Evolutionary conservation across 306 rosid species (phyloP).

Genomic region (Oxytropis ochrocephala): DNA sequence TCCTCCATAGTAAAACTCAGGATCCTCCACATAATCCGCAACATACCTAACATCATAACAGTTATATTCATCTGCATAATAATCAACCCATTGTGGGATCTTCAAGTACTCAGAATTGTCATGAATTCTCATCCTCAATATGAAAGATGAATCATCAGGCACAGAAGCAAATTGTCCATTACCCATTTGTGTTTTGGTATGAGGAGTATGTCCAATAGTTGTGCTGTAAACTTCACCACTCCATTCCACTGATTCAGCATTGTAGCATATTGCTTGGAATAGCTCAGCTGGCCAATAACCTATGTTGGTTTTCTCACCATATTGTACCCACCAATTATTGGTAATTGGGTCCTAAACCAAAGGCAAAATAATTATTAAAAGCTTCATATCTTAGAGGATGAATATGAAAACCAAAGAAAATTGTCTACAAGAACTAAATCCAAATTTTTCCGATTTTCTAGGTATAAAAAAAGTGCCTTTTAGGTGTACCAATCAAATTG

Average conservation of each 20-base stretch:
- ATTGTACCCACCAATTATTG: conserved; percentile 67
- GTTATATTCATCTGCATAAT: conserved; percentile 37
- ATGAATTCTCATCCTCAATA: conserved; percentile 50
- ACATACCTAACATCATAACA: conserved; percentile 33
- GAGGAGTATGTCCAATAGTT: conserved; percentile 35
- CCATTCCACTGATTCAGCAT: conserved; percentile 62
- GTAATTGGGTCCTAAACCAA: conserved; percentile 42
- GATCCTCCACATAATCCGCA: conserved; percentile 47
- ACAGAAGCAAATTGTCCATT: conserved; percentile 31
- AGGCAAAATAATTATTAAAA: neutral
- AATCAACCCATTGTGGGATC: conserved; percentile 32
- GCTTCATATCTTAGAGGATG: too few relatives aligned
- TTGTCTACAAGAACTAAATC: too few relatives aligned
- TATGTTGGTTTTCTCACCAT: conserved; percentile 37
- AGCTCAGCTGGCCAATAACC: conserved; percentile 68
- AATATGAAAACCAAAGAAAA: too few relatives aligned
- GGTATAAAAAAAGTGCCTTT: too few relatives aligned
- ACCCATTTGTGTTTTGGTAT: conserved; percentile 60
- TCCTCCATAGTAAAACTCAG: conserved; percentile 59
- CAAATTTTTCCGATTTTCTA: too few relatives aligned
- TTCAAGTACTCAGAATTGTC: conserved; percentile 43
- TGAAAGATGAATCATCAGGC: neutral
- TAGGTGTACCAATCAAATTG: too few relatives aligned
- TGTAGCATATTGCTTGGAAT: conserved; percentile 15
- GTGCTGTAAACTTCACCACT: conserved; percentile 73